A percentile compares a stretch with the other conserved stretches of the same genome.
Evolutionary conservation across 2,329 filamentous ascomycete genomes (phyloP).

Genomic region (Cadophora luteo-olivacea): DNA sequence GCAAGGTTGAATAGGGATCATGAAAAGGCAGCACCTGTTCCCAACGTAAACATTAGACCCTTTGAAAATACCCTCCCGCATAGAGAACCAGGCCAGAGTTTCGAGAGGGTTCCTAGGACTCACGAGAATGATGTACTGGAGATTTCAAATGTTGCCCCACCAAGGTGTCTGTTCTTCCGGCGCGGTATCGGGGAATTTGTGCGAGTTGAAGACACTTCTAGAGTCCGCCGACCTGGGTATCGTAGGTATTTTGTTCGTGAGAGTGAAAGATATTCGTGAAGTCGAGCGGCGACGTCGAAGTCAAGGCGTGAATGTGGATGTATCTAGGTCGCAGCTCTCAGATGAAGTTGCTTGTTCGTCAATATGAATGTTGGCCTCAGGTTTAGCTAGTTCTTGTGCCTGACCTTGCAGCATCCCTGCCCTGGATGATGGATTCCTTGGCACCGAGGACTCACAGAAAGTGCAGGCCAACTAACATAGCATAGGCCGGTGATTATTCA

Average conservation of each 20-base stretch:
- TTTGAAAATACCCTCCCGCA: slow-evolving; percentile 2
- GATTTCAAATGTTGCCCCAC: slow-evolving; percentile 40
- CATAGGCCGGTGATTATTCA: slow-evolving; percentile 5
- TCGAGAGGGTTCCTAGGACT: slow-evolving; percentile 29
- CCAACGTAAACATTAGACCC: slow-evolving; percentile 35
- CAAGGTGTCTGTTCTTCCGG: slow-evolving; percentile 39
- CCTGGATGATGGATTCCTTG: not conserved
- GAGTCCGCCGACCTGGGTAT: slow-evolving; percentile 1
- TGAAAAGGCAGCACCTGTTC: slow-evolving; percentile 37
- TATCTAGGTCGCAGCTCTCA: slow-evolving; percentile 8
- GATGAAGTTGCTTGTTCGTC: slow-evolving; percentile 16
- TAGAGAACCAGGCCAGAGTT: slow-evolving; percentile 18
- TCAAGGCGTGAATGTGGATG: slow-evolving; percentile 13
- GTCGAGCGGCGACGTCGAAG: slow-evolving; percentile 9
- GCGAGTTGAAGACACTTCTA: slow-evolving; percentile 2
- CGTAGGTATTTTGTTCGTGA: slow-evolving; percentile 7
- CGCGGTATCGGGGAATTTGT: slow-evolving; percentile 16
- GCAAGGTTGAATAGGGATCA: slow-evolving; percentile 23
- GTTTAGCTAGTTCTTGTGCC: not conserved
- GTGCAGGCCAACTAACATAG: not conserved
- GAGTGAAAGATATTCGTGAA: not conserved
- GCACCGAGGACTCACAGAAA: not conserved
- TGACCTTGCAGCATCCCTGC: slow-evolving; percentile 10
- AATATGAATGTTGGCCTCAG: slow-evolving; percentile 8
- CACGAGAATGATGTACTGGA: slow-evolving; percentile 33